Evolutionary conservation across 2,329 filamentous ascomycete genomes (phyloP).

Genomic region (Aureobasidium sp.): DNA sequence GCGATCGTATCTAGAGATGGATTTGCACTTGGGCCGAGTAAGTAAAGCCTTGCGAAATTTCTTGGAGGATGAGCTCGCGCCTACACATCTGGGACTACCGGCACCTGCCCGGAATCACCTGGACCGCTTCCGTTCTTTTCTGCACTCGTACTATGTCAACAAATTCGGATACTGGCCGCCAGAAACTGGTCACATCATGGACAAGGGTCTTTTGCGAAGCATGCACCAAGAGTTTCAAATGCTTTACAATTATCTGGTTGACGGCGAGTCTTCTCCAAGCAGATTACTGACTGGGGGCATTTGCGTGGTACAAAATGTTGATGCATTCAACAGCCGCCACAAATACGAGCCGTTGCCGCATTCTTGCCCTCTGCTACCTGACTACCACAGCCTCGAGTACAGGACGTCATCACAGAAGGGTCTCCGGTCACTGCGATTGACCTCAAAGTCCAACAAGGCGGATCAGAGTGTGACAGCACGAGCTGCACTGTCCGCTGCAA

Average conservation of each 20-base stretch:
- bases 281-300: slow-evolving; percentile 50
- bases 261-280: slow-evolving; percentile 39
- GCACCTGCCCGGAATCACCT: slow-evolving; percentile 56
- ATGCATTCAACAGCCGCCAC: slow-evolving; percentile 56
- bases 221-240: slow-evolving; percentile 64
- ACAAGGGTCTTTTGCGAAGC: slow-evolving; percentile 47
- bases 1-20: slow-evolving; percentile 55
- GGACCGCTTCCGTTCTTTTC: slow-evolving; percentile 61
- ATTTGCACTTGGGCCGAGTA: slow-evolving; percentile 51
- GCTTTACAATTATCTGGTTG: slow-evolving; percentile 63
- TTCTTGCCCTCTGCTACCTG: slow-evolving; percentile 59
- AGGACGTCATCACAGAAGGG: slow-evolving; percentile 25
- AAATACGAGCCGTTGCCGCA: slow-evolving; percentile 52
- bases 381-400: slow-evolving; percentile 20
- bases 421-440: slow-evolving; percentile 27
- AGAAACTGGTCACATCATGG: slow-evolving; percentile 41
- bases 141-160: slow-evolving; percentile 56
- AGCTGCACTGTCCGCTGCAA: slow-evolving; percentile 43
- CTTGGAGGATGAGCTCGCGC: slow-evolving; percentile 61
- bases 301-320: slow-evolving; percentile 59
- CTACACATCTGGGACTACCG: slow-evolving; percentile 56
- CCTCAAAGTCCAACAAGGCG: slow-evolving; percentile 31
- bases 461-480: slow-evolving; percentile 44
- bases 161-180: slow-evolving; percentile 68
- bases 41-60: slow-evolving; percentile 55